phyloP scores from a whole-genome alignment of 306 rosid genomes.

The Cucumis melo region DNA sequence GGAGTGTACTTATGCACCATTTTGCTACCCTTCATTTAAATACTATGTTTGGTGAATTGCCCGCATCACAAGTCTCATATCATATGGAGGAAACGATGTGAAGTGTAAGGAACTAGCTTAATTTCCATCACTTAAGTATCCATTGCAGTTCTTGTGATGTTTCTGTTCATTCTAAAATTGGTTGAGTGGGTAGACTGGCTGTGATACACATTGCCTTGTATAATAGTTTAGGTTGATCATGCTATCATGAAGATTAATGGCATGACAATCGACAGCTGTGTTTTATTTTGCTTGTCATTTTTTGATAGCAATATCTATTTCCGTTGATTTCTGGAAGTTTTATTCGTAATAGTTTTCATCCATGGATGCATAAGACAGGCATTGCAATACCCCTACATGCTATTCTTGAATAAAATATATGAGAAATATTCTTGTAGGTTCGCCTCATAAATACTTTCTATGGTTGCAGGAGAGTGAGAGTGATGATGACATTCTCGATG shows the following conservation, averaged over 20 bases:
- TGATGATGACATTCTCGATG: conserved; percentile 80
- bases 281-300: not conserved
- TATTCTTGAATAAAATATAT: not conserved
- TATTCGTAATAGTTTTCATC: not conserved
- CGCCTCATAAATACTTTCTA: not conserved
- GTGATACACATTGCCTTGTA: not conserved
- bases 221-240: not conserved
- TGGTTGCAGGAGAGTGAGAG: conserved; percentile 61
- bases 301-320: not conserved
- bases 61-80: not conserved
- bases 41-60: not conserved
- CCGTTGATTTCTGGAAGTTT: not conserved
- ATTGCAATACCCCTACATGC: not conserved
- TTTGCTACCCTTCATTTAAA: not conserved
- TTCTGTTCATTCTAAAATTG: not conserved
- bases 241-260: no score
- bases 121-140: not conserved
- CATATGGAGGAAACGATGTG: not conserved
- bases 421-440: not conserved
- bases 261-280: not conserved
- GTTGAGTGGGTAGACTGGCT: not conserved
- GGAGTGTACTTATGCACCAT: not conserved
- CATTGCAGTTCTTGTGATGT: not conserved
- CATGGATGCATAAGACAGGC: not conserved
- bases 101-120: not conserved